Percentiles rank a stretch among this genome's conserved stretches.
These are phyloP conservation scores for Leccinum variicolor DNA, from an alignment of 768 basidiomycete species.

Conservation along the genomic window DNA sequence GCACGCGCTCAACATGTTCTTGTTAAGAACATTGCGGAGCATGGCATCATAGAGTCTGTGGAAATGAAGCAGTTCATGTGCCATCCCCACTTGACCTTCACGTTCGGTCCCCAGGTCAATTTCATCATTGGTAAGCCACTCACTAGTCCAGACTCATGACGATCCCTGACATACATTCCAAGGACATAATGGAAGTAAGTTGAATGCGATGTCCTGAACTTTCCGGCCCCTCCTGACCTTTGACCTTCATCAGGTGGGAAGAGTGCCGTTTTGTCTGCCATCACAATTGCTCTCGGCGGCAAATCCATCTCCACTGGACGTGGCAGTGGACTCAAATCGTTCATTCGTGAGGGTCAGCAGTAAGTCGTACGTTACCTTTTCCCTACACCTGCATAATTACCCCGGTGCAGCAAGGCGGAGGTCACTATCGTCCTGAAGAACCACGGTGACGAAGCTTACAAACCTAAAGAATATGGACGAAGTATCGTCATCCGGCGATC, in stretches of 20 bases:
- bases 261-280: slow-evolving; percentile 89
- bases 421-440: slow-evolving; percentile 86
- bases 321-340: slow-evolving; percentile 77
- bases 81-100: slow-evolving; percentile 78
- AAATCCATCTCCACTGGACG: slow-evolving; percentile 92
- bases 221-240: background rate
- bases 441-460: slow-evolving; percentile 86
- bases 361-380: slow-evolving; percentile 32
- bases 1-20: background rate
- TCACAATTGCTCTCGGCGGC: slow-evolving; percentile 91
- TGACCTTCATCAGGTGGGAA: slow-evolving; percentile 70
- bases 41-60: slow-evolving; percentile 83
- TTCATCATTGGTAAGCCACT: slow-evolving; percentile 80
- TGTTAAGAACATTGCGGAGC: slow-evolving; percentile 70
- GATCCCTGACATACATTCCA: slow-evolving; percentile 2
- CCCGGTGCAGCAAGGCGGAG: slow-evolving; percentile 41
- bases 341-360: slow-evolving; percentile 82
- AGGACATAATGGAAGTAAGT: slow-evolving; percentile 93
- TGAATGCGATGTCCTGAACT: background rate
- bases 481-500: slow-evolving; percentile 80
- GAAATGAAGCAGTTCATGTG: slow-evolving; percentile 97
- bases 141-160: background rate
- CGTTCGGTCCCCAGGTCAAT: slow-evolving; percentile 92
- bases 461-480: slow-evolving; percentile 79
- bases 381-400: slow-evolving; percentile 34